Evolutionary conservation across 1,139 yeast species (phyloP), one percentile per base, ranked within the genome.

Genomic region (Debaryomyces sp.): DNA sequence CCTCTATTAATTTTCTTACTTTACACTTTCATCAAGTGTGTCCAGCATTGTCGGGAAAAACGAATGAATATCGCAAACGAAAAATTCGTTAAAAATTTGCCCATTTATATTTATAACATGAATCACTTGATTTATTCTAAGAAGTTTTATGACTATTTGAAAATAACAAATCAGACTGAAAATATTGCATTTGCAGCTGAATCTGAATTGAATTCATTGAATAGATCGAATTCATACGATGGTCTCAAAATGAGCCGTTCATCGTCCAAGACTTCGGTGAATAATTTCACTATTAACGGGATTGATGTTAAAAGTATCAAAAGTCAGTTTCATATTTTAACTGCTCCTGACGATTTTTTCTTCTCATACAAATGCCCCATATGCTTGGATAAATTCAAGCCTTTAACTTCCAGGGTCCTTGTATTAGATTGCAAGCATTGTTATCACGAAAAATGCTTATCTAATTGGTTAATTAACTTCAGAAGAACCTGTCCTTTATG

Each of bases 381-480:
- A n/a, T 76, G 81, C 54, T 67, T 76, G 46, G 80, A 73, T 12
- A 67, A 60, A 49, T 75, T 71, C 52, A 56, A 61, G 17, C 77
- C 78, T 1, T 63, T 75, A 35, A 57, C 58, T 46, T 71, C 78
- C 5, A 57, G 70, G 37, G 75, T 76, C 5, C 62, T 76, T 41
- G 70, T 75, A n/a, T 62, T 76, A 46, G 69, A 67, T 21, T 76
- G 81, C 54, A 73, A 73, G 53, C 81, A 76, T 56, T 65, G 75
- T 32, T 75, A 66, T 54, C 81, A 76, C 54, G 77, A 76, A 51
- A 60, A 61, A 29, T 76, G 81, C 54, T 64, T 76, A 46, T 68
- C 77, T 18, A 75, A 75, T 53, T 76, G 81, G 81, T 62, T 76
- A 42, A 70, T 76, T 24, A 74, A 75, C 55, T 76, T 75, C 57